A percentile compares a stretch with the other conserved stretches of the same genome.
phyloP scores from a whole-genome alignment of 306 rosid species.

The Corylus americana region DNA sequence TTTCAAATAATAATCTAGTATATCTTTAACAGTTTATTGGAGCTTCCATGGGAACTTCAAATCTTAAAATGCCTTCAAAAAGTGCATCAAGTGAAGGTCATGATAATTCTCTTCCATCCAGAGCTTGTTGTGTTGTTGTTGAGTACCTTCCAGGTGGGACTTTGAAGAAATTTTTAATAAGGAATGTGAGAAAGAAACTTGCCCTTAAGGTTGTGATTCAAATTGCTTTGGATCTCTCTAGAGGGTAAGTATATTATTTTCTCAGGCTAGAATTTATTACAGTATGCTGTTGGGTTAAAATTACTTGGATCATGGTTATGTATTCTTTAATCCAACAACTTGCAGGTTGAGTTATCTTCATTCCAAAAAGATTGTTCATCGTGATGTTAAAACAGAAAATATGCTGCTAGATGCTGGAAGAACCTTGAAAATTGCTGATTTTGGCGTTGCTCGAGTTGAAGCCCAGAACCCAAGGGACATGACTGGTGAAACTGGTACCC shows the following conservation, averaged over 20 bases:
- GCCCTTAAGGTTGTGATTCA: conserved; percentile 70
- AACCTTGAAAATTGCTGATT: conserved; percentile 81
- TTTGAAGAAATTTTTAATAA: conserved; percentile 64
- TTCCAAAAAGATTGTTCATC: conserved; percentile 77
- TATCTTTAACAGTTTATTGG: conserved; percentile 65
- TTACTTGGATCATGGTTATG: not conserved
- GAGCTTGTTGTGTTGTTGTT: conserved; percentile 84
- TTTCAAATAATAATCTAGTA: not conserved
- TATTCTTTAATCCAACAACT: conserved; percentile 14
- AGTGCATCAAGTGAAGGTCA: conserved; percentile 32
- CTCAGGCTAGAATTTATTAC: not conserved
- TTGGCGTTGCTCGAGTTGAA: conserved; percentile 94
- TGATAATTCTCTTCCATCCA: conserved; percentile 52
- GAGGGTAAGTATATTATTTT: conserved; percentile 57
- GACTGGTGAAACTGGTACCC: conserved; percentile 98
- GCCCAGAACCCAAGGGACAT: conserved; percentile 79
- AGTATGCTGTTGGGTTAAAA: conserved; percentile 1
- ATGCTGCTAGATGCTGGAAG: conserved; percentile 58
- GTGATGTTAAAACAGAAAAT: conserved; percentile 81
- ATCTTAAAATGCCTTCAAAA: conserved; percentile 68
- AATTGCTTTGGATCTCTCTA: conserved; percentile 82
- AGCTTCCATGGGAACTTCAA: conserved; percentile 88
- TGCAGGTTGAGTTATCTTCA: conserved; percentile 79
- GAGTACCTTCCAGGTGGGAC: conserved; percentile 92
- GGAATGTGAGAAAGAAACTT: conserved; percentile 68